Base-by-base conservation (phyloP, 192 early-diverging fungal species). In the Physocladia obscura region DNA sequence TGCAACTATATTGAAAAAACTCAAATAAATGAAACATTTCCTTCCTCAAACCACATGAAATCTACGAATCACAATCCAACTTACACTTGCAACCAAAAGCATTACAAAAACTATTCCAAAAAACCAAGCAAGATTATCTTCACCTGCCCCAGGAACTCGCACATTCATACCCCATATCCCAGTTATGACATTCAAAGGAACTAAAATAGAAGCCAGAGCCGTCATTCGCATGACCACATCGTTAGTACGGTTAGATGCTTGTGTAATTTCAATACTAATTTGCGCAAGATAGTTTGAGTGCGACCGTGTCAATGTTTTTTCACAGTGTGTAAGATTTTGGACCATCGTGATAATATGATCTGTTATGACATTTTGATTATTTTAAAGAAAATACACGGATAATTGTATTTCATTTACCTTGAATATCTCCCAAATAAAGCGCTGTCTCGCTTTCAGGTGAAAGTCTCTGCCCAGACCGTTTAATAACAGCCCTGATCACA, bases 181-280 rank as follows among this genome's bases (percentile, higher is more conserved):
- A 0, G 95, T 94, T 29, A 96, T 83, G 59, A 98, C 75, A 63
- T 95, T 95, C 62, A 97, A 75, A 15, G 96, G 96, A 27, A 98
- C 84, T 19, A 98, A 75, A 38, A 98, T 91, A 30, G 87, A 89
- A 0, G 93, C 96, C 49, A 97, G 60, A 5, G 92, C 90, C 1
- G 94, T 95, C 74, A 98, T 85, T 62, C 89, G 88, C 58, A 91
- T 89, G 24, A 97, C 90, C 0, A 93, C 93, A 40, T 91, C 90
- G 58, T 93, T 95, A 3, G 94, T 96, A 21, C 85, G 70, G 78
- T 94, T 93, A 32, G 89, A 78, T 11, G 81, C 77, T 31, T 80
- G 75, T 6, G 83, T 84, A 65, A 91, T 77, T 44, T 89, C 90
- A 22, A 95, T 84, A 11, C 84, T 84, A 62, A 94, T 85, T 71